Evolutionary conservation across 2,329 filamentous ascomycete genomes (phyloP).

Genomic region (Cordyceps cateniannulata): DNA sequence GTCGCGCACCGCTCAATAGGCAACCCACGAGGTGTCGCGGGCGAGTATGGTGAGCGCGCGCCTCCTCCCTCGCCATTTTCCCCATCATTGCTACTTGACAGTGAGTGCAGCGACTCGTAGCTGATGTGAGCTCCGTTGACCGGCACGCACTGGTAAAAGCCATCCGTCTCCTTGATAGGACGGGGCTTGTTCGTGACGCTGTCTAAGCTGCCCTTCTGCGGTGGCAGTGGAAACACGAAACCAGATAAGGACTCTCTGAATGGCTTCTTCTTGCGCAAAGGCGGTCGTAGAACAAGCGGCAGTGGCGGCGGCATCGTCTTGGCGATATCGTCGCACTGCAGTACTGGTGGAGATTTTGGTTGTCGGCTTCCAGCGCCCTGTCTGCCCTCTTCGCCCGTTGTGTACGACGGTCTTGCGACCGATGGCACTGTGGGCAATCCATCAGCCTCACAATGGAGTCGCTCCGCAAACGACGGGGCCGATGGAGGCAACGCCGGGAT

Average conservation of each 20-base stretch:
- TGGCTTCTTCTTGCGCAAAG: conserved; percentile 59
- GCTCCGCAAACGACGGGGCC: conserved; percentile 52
- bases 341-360: background rate
- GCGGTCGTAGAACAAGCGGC: conserved; percentile 52
- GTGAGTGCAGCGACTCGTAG: conserved; percentile 39
- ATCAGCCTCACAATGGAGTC: conserved; percentile 41
- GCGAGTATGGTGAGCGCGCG: conserved; percentile 42
- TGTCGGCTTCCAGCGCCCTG: conserved; percentile 14
- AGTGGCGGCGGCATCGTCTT: conserved; percentile 43
- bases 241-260: conserved; percentile 52
- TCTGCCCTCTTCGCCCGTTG: conserved; percentile 18
- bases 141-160: conserved; percentile 53
- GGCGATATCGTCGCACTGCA: background rate
- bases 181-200: conserved; percentile 49
- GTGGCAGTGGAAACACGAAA: conserved; percentile 47
- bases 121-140: conserved; percentile 30
- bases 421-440: conserved; percentile 27
- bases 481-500: conserved; percentile 51
- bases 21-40: conserved; percentile 33
- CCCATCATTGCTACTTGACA: conserved; percentile 41
- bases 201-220: conserved; percentile 37
- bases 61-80: conserved; percentile 28
- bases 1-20: conserved; percentile 30
- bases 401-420: conserved; percentile 17
- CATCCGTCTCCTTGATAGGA: conserved; percentile 44